A percentile compares a stretch with the other conserved stretches of the same genome.
phyloP scores from a whole-genome alignment of 2,329 filamentous ascomycete species.

The Ceratocystis cacaofunesta region DNA sequence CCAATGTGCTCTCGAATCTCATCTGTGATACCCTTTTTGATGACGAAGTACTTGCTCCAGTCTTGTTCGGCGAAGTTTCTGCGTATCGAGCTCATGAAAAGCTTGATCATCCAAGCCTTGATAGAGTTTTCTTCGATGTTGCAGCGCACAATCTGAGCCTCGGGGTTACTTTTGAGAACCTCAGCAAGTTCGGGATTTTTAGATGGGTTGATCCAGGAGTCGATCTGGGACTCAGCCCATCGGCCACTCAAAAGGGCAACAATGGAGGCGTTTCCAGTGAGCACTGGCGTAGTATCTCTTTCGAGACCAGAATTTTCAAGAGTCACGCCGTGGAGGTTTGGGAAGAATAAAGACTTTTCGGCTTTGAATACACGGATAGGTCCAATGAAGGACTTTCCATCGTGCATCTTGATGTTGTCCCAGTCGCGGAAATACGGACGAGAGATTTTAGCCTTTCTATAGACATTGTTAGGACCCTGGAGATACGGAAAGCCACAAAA shows the following conservation, averaged over 20 bases:
- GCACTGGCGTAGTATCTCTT: conserved; percentile 58
- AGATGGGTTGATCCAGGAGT: conserved; percentile 50
- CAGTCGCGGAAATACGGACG: conserved; percentile 95
- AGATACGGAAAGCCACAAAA: not conserved
- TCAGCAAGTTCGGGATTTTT: conserved; percentile 56
- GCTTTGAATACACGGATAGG: conserved; percentile 72
- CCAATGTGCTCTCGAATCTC: conserved; percentile 49
- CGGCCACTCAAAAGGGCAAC: conserved; percentile 67
- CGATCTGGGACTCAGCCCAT: conserved; percentile 74
- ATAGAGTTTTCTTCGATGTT: conserved; percentile 75
- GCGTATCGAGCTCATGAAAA: conserved; percentile 42
- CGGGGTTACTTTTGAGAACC: conserved; percentile 38
- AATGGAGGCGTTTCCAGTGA: conserved; percentile 60
- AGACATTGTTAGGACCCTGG: not conserved
- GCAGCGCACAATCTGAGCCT: conserved; percentile 66
- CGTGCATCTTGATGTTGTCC: conserved; percentile 65
- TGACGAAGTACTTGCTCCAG: conserved; percentile 47
- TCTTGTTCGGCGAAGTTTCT: conserved; percentile 35
- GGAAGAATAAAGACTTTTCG: conserved; percentile 78
- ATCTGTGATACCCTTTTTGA: conserved; percentile 42
- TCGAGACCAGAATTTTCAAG: conserved; percentile 41
- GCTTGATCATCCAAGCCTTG: conserved; percentile 42
- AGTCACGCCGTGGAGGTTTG: conserved; percentile 73
- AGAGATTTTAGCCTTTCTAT: conserved; percentile 56
- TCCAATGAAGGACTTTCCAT: conserved; percentile 83